Evolutionary conservation across 768 basidiomycete species (phyloP), one percentile per base, ranked within the genome.

Genomic region (Favolaschia claudopus): DNA sequence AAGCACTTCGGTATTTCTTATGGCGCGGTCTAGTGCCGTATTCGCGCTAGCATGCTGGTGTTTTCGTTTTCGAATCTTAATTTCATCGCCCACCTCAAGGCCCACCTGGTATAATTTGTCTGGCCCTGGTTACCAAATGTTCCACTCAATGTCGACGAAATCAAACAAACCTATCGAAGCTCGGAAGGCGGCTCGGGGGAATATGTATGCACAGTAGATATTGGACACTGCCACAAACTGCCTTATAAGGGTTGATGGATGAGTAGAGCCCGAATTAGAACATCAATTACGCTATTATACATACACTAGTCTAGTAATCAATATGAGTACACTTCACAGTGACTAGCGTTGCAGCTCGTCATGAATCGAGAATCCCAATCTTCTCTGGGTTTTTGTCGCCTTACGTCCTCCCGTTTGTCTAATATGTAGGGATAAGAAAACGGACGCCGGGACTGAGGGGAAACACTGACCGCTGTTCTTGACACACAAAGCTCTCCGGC

Each of bases 401-500:
- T 91, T 86, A 29, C 94, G 79, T n/a, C 94, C 94, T 7, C 93
- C 93, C 0, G 93, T 95, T 80, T 89, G 88, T 67, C 27, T 27
- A 25, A 47, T 17, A 55, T 2, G 34, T 42, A 37, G 42, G 40
- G 42, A 63, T 25, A 65, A 24, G 7, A 46, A 32, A 40, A 43
- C 13, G 12, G 28, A 44, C 38, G 42, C 27, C 57, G 43, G 22
- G 22, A 55, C 39, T n/a, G n/a, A n/a, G 52, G 58, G 27, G 19
- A 36, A 19, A 61, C 22, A 70, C 85, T 44, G 52, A 91, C 91
- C 83, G 84, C 73, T 94, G 93, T 73, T 99, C 97, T 76, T 99
- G 97, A 69, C 97, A 99, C 7, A 98, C 96, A 74, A 97, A 99
- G 63, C 91, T 94, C 71, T 98, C 96, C 0, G 97, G 97, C 6